Conservation (phyloP, 129 eudicot genomes). For the Pseudognaphalium luteoalbum region DNA sequence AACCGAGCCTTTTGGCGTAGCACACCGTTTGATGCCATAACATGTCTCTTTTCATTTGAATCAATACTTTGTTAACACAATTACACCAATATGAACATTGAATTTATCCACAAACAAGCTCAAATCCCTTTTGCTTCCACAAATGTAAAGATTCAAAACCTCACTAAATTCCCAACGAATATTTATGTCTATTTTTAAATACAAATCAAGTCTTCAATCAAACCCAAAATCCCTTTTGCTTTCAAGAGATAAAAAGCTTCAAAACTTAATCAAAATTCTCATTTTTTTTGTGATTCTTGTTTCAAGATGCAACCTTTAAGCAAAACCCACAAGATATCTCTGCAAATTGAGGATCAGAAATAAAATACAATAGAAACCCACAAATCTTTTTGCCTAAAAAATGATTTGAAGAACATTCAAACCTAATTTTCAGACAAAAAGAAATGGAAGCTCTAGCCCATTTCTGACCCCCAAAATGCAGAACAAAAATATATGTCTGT, state of each 20-base stretch:
- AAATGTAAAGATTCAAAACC: conserved; percentile 28
- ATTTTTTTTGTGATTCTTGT: conserved; percentile 27
- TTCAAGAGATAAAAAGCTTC: background rate
- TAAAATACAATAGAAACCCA: conserved; percentile 17
- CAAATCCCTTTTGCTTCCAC: conserved; percentile 17
- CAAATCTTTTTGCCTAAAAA: conserved; percentile 40
- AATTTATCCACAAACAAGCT: conserved; percentile 20
- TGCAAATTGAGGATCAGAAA: conserved; percentile 37
- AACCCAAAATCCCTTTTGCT: conserved; percentile 25
- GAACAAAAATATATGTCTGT: conserved; percentile 1
- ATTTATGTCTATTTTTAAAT: conserved; percentile 2
- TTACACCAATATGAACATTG: conserved; percentile 20
- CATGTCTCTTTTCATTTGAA: conserved; percentile 35
- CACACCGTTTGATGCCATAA: conserved; percentile 22
- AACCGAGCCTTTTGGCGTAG: conserved; percentile 33
- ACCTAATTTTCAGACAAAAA: conserved; percentile 39
- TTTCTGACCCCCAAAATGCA: conserved; percentile 44
- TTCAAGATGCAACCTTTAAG: conserved; percentile 13
- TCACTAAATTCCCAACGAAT: conserved; percentile 39
- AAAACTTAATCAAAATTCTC: conserved; percentile 20
- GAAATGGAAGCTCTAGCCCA: conserved; percentile 34
- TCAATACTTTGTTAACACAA: conserved; percentile 12
- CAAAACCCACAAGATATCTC: conserved; percentile 28
- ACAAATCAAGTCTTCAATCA: conserved; percentile 18
- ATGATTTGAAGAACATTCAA: conserved; percentile 29